Evolutionary conservation across 495 filamentous ascomycete species (phyloP).

Genomic region (Xylona heveae): DNA sequence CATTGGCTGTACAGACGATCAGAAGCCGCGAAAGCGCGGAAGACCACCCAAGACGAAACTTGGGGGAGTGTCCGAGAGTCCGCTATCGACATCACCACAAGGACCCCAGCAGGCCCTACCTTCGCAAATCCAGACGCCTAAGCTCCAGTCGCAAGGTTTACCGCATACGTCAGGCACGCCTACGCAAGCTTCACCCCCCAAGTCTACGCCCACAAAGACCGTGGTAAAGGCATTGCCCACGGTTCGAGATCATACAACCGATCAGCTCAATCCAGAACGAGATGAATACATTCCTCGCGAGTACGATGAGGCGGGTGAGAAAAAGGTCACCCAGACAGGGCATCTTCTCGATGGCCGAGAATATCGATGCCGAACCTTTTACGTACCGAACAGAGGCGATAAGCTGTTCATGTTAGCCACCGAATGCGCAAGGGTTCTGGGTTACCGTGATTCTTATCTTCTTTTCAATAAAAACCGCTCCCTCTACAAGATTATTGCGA

Average conservation of each 20-base stretch:
- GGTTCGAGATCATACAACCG: conserved; percentile 90
- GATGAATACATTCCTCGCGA: conserved; percentile 95
- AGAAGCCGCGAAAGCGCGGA: conserved; percentile 67
- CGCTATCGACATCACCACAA: conserved; percentile 23
- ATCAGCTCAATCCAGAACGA: conserved; percentile 77
- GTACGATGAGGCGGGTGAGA: conserved; percentile 79
- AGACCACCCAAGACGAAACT: conserved; percentile 58
- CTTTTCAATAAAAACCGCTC: conserved; percentile 99
- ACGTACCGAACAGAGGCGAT: conserved; percentile 68
- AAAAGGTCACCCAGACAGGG: conserved; percentile 72
- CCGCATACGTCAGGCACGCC: conserved; percentile 35
- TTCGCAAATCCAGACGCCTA: conserved; percentile 49
- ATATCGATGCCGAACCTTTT: conserved; percentile 85
- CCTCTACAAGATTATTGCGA: conserved; percentile 94
- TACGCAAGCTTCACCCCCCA: conserved; percentile 54
- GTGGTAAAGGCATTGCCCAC: conserved; percentile 90
- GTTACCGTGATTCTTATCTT: conserved; percentile 92
- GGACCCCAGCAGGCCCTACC: conserved; percentile 23
- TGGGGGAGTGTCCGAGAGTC: conserved; percentile 24
- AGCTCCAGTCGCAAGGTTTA: conserved; percentile 47
- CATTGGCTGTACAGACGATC: too few relatives aligned
- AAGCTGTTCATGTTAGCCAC: conserved; percentile 99
- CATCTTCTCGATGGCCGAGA: conserved; percentile 63
- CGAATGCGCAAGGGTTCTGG: conserved; percentile 85
- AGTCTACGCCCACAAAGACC: conserved; percentile 71